phyloP scores from a whole-genome alignment of 1,284 basidiomycete genomes.

The Neolentinus lepideus region DNA sequence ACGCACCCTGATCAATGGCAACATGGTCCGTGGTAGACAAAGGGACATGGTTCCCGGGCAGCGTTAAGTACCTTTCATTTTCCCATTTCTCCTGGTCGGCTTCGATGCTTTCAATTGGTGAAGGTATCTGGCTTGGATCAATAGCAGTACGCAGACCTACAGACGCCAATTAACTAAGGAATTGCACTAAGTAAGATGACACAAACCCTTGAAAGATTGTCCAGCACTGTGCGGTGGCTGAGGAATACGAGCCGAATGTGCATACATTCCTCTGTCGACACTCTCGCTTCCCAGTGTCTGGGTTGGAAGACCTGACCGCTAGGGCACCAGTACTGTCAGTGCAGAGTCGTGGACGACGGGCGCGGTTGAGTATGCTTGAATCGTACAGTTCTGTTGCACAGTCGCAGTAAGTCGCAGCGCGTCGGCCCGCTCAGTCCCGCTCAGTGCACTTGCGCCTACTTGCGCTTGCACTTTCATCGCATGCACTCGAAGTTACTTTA shows the following conservation, averaged over 20 bases:
- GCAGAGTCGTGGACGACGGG: too few species aligned
- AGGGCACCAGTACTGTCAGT: too few species aligned
- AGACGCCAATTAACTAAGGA: slow-evolving; percentile 7
- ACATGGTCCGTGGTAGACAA: slow-evolving; percentile 84
- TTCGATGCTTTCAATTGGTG: slow-evolving; percentile 81
- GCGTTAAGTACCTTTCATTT: slow-evolving; percentile 68
- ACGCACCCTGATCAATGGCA: slow-evolving; percentile 87
- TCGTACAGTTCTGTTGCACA: too few species aligned
- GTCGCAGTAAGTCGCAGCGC: too few species aligned
- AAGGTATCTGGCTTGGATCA: slow-evolving; percentile 88
- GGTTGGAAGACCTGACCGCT: too few species aligned
- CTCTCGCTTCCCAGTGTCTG: too few species aligned
- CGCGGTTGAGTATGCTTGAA: too few species aligned
- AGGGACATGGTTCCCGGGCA: slow-evolving; percentile 74
- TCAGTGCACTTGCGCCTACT: too few species aligned
- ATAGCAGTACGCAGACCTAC: slow-evolving; percentile 77
- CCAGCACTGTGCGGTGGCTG: slow-evolving; percentile 82
- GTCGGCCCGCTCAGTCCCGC: too few species aligned
- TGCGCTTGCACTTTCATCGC: too few species aligned
- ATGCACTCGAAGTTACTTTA: too few species aligned
- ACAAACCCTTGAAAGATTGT: slow-evolving; percentile 50
- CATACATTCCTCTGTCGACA: slow-evolving; percentile 33
- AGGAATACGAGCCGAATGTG: slow-evolving; percentile 51
- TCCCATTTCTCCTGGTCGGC: slow-evolving; percentile 83
- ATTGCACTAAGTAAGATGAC: background rate